These are phyloP conservation scores for Akanthomyces dipterigenus DNA, from an alignment of 2,329 filamentous ascomycete genomes.

Conservation along the genomic window DNA sequence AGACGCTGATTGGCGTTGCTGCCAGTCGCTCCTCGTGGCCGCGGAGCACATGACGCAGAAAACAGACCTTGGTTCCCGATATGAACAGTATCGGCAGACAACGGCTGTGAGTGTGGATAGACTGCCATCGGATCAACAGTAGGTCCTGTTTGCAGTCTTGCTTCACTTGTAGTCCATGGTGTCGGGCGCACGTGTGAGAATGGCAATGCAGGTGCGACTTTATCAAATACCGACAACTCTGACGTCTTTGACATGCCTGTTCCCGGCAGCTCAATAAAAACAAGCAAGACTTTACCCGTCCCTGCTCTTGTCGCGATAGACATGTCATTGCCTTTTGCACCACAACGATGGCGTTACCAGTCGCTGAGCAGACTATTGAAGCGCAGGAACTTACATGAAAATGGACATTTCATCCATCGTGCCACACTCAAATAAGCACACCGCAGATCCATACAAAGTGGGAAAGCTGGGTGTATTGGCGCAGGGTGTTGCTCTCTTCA, in stretches of 20 bases:
- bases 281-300: too few relatives aligned
- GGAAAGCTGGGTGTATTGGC: constrained; percentile 18
- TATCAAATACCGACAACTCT: background rate
- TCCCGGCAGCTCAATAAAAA: background rate
- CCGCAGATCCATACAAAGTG: background rate
- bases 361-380: background rate
- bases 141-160: background rate
- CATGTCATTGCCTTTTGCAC: too few relatives aligned
- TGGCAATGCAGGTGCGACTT: too few relatives aligned
- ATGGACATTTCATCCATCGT: background rate
- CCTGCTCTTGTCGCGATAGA: background rate
- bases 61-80: too few relatives aligned
- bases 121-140: background rate
- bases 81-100: too few relatives aligned
- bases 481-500: constrained; percentile 24
- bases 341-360: background rate
- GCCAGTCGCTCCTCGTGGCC: background rate
- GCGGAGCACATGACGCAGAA: background rate
- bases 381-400: background rate
- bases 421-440: background rate
- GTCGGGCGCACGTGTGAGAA: background rate
- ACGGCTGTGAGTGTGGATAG: too few relatives aligned
- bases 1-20: background rate
- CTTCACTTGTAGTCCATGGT: background rate
- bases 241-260: too few relatives aligned